These are phyloP conservation scores for Petunia hybrid DNA, from an alignment of 305 asterid genomes.

Conservation along the genomic window DNA sequence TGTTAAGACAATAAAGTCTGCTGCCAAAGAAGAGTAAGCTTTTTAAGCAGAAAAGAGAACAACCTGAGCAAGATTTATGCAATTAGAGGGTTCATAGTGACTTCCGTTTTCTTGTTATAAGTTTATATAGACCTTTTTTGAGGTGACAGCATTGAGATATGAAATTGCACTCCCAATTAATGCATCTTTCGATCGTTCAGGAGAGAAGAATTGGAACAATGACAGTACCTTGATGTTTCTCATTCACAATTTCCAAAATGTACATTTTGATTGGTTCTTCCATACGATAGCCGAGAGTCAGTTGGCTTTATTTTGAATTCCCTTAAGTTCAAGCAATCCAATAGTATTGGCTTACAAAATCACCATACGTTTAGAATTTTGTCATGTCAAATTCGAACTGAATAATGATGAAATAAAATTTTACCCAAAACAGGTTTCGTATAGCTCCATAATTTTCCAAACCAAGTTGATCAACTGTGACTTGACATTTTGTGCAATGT, in stretches of 20 bases:
- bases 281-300: not conserved
- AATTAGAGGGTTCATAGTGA: not conserved
- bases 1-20: not conserved
- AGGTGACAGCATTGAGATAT: conserved; percentile 19
- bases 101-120: not conserved
- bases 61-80: conserved; percentile 20
- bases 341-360: conserved; percentile 9
- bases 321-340: conserved; percentile 19
- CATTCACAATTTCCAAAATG: conserved; percentile 14
- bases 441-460: not conserved
- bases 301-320: conserved; percentile 23
- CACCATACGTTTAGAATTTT: conserved; percentile 15
- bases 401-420: conserved; percentile 9
- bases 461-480: not conserved
- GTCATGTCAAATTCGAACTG: not conserved
- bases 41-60: conserved; percentile 12
- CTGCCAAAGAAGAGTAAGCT: not conserved
- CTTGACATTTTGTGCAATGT: conserved; percentile 7
- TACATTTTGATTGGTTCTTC: conserved; percentile 18
- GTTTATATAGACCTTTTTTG: conserved; percentile 25
- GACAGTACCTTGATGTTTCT: conserved; percentile 9
- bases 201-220: conserved; percentile 18
- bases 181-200: not conserved
- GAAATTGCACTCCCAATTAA: not conserved
- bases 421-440: not conserved